Base-by-base conservation (phyloP, 352 stramenopile genomes). In the Phytophthora pseudosyringae region DNA sequence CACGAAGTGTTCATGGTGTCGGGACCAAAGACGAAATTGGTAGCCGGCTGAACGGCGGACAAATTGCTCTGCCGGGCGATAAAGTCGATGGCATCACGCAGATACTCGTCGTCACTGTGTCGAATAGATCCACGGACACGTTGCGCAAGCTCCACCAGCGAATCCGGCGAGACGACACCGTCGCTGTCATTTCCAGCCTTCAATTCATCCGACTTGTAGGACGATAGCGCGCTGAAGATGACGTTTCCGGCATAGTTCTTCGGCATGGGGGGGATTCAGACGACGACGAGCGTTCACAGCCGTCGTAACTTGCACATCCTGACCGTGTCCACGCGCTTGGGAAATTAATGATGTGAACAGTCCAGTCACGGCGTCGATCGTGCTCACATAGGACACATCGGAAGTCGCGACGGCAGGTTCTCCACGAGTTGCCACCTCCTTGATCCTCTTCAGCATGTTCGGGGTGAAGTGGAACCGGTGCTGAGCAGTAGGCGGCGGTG, bases 1-100 rank as follows among this genome's bases (percentile, higher is more conserved):
- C 76, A 86, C 21, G 72, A 88, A 8, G 76, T 88, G 68, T 78
- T 81, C 68, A 84, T 81, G 49, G 86, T 46, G 38, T 86, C 79
- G 0, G 69, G 61, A 0, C 79, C 79, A 29, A 86, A 77, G 48
- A 80, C 73, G 48, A 85, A 86, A 13, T 88, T 64, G 1, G 71
- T 75, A 5, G 63, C 66, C 0, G 71, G 59, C 4, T 73, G 64
- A 47, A 83, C 57, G 15, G 67, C 59, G 6, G 60, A 63, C 46
- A 73, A 58, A 36, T 76, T 71, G 6, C 18, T 52, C 15, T 79
- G 64, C 9, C 59, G 38, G 0, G 72, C 46, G 29, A 89, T 57
- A 45, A 86, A 89, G 45, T 86, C 64, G 41, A 86, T 80, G n/a
- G 72, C 73, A 45, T 89, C 80, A 29, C 75, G 72, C 6, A 89